Evolutionary conservation across 148 eudicot species (phyloP), one percentile per base, ranked within the genome.

Genomic region (Vaccinium macrocarpon): DNA sequence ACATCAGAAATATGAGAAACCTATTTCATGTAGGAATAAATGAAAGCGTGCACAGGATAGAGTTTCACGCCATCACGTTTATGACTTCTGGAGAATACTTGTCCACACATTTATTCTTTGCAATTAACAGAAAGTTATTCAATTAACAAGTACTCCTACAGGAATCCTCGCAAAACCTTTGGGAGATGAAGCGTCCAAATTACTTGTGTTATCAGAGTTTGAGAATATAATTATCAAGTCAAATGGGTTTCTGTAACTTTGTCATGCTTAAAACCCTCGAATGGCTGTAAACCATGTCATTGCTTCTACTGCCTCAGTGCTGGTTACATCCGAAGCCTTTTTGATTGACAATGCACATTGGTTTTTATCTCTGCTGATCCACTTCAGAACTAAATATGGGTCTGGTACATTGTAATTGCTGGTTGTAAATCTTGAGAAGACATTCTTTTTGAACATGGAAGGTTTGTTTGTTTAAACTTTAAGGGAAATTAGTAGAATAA

Each of bases 141-240:
- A 16, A 15, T 50, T 21, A 66, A 27, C 25, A 53, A 52, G 2
- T 52, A 15, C 8, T 81, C 75, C 49, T 25, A 16, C 5, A 27
- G 35, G 75, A 68, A 75, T 75, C 29, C 1, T 38, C 10, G 49
- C n/a, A 23, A 46, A 81, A 16, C 75, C 23, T 3, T 48, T 49
- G 11, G 73, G 9, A 80, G 59, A 32, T 21, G 48, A 59, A 80
- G 82, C n/a, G 25, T n/a, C 82, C 51, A 80, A 51, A 61, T 55
- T 79, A 15, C 38, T 21, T 38, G 19, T 51, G 3, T 57, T 57
- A 80, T 19, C 4, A 38, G 29, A 18, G 15, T 38, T 57, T 81
- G 35, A 3, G 53, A 64, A 42, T 62, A 49, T 52, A 5, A 6
- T 48, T 48, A 66, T 70, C n/a, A 81, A 81, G 57, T 81, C 42